Evolutionary conservation across 441 rosid species (phyloP).

Genomic region (Iberis amara): DNA sequence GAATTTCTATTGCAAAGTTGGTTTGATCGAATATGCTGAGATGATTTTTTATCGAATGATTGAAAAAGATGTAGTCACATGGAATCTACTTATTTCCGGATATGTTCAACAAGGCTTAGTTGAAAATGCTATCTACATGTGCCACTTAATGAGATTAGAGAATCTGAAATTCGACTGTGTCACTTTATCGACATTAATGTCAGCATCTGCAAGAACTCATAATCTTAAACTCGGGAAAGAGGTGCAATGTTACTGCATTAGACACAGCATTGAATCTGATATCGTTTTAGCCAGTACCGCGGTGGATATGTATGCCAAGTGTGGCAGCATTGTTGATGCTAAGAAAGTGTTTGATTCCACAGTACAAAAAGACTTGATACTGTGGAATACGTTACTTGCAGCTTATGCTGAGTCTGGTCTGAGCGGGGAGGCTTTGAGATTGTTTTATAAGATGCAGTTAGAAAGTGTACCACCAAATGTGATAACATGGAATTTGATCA

Average conservation of each 20-base stretch:
- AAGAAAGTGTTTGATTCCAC: conserved; percentile 44
- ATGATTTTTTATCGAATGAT: conserved; percentile 43
- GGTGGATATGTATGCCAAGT: conserved; percentile 59
- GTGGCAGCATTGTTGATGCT: conserved; percentile 49
- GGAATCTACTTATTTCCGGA: conserved; percentile 69
- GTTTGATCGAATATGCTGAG: conserved; percentile 61
- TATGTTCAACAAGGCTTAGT: conserved; percentile 46
- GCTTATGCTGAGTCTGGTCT: conserved; percentile 57
- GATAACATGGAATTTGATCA: conserved; percentile 62
- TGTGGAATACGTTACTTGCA: conserved; percentile 62
- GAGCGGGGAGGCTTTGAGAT: conserved; percentile 55
- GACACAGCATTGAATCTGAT: conserved; percentile 53
- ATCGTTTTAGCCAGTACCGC: conserved; percentile 47
- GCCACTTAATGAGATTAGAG: conserved; percentile 48
- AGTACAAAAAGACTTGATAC: conserved; percentile 39
- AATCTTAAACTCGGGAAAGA: conserved; percentile 51
- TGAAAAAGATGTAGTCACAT: conserved; percentile 61
- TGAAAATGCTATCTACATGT: conserved; percentile 46
- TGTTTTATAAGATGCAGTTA: conserved; percentile 73
- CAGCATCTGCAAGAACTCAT: conserved; percentile 42
- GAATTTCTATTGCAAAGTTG: conserved; percentile 71
- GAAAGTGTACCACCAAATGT: conserved; percentile 56
- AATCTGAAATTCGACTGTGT: conserved; percentile 61
- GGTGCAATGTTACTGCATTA: conserved; percentile 57
- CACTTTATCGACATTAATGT: conserved; percentile 56